Evolutionary conservation across 2,329 filamentous ascomycete species (phyloP), one percentile per base, ranked within the genome.

Genomic region (Alternaria alternata): DNA sequence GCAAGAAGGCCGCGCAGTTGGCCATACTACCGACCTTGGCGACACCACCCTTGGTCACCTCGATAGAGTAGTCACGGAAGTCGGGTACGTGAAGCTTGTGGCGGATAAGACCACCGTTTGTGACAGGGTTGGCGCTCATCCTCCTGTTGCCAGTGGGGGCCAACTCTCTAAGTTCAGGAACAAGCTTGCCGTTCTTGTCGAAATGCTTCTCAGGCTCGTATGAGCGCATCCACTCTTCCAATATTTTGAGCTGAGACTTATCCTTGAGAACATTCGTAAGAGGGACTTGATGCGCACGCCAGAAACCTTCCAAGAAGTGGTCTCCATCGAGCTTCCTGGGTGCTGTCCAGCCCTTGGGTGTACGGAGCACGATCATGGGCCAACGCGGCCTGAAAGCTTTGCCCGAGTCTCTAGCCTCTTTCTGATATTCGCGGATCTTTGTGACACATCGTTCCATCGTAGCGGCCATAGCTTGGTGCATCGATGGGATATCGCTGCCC

Each of bases 381-480:
- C 91, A 94, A 64, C 82, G 84, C 16, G 91, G 90, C 38, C 91
- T 86, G 80, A 89, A 87, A 3, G 89, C 85, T 73, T 90, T 89
- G 63, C 88, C 87, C 0, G 87, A 88, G 3, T 90, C 87, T 44
- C 91, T 88, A 22, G 90, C 89, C 74, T 92, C 79, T 77, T 91
- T 90, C 76, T 93, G 91, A 71, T 87, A 87, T 60, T 84, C 82
- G 56, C 81, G 83, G 73, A 94, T 94, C 72, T 93, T 88, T 16
- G 83, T 76, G 18, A 94, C 87, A 71, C 89, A 92, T 66, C 87
- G 84, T 75, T 94, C 91, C 28, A 94, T 80, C 0, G 91, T 93
- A 43, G 86, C 86, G 12, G 91, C 90, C 91, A 93, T 93, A 57
- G 90, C 91, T 76, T 93, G 91, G 73, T 93, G 90, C 91, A 94